These are phyloP conservation scores for Strobilomyces dryophilus DNA, from an alignment of 768 basidiomycete genomes.

Conservation along the genomic window DNA sequence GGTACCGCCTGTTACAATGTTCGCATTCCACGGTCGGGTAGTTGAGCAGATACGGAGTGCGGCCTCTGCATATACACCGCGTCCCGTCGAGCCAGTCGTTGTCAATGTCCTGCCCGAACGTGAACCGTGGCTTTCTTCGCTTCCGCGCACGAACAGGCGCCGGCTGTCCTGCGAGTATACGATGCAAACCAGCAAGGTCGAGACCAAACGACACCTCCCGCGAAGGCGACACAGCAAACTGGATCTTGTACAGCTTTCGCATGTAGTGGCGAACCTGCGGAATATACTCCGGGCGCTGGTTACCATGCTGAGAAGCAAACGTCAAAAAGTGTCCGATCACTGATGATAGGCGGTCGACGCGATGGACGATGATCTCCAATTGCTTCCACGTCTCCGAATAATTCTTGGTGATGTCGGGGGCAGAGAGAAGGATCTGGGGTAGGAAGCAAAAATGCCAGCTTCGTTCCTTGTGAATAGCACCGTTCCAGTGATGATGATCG, in stretches of 20 bases:
- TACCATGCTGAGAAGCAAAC: conserved; percentile 61
- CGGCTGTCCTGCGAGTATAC: conserved; percentile 70
- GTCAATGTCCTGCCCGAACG: conserved; percentile 75
- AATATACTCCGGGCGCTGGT: conserved; percentile 74
- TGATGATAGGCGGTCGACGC: conserved; percentile 68
- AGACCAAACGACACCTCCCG: conserved; percentile 79
- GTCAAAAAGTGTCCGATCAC: conserved; percentile 79
- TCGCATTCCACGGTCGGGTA: conserved; percentile 68
- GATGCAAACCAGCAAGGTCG: conserved; percentile 78
- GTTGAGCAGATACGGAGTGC: conserved; percentile 53
- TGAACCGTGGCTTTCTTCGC: conserved; percentile 58
- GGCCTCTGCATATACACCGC: conserved; percentile 76
- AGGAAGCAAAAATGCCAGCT: conserved; percentile 83
- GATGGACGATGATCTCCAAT: conserved; percentile 74
- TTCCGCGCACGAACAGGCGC: conserved; percentile 45
- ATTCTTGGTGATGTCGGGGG: conserved; percentile 74
- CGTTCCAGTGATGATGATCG: conserved; percentile 90
- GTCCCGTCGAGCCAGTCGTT: conserved; percentile 71
- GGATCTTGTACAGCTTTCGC: conserved; percentile 86
- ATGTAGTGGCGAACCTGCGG: conserved; percentile 86
- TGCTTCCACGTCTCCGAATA: conserved; percentile 81
- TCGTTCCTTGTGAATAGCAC: conserved; percentile 75
- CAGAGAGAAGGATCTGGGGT: conserved; percentile 61
- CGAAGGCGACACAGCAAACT: conserved; percentile 82
- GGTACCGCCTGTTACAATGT: conserved; percentile 61